A percentile compares a stretch with the other conserved stretches of the same genome.
Conservation (phyloP, 1,139 yeast species). For the Blastobotrys indianensis region DNA sequence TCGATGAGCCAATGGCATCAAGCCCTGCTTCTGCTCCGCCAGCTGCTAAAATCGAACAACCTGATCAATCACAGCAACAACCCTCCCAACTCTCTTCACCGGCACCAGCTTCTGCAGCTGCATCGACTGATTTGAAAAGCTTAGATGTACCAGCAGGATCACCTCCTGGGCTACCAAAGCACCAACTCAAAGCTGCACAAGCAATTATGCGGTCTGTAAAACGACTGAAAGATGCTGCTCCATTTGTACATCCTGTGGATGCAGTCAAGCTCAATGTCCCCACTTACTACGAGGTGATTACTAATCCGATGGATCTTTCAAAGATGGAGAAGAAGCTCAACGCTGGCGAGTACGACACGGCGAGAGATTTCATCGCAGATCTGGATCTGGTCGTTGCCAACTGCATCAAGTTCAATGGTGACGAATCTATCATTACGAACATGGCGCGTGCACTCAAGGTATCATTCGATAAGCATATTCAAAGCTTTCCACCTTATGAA, state of each 20-base stretch:
- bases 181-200: conserved; percentile 61
- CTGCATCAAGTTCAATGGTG: conserved; percentile 82
- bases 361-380: conserved; percentile 67
- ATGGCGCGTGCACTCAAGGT: conserved; percentile 91
- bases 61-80: neutral
- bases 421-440: conserved; percentile 70
- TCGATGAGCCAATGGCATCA: too few relatives aligned
- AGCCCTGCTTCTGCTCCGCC: neutral
- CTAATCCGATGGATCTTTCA: conserved; percentile 88
- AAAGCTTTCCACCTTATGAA: conserved; percentile 82
- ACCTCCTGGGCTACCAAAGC: conserved; percentile 66
- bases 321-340: conserved; percentile 79
- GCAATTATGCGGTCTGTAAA: conserved; percentile 58
- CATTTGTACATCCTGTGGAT: conserved; percentile 87
- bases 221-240: conserved; percentile 86
- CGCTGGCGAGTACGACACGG: conserved; percentile 63
- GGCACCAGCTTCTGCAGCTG: neutral
- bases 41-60: neutral
- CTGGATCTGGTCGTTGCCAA: conserved; percentile 80
- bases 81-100: neutral
- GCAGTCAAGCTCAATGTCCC: conserved; percentile 85
- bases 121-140: conserved; percentile 1
- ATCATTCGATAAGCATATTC: conserved; percentile 87
- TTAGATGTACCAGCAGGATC: conserved; percentile 24
- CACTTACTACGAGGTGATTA: conserved; percentile 74